Evolutionary conservation across 345 rosid genomes (phyloP), one percentile per base, ranked within the genome.

Genomic region (Syzygium aromaticum): DNA sequence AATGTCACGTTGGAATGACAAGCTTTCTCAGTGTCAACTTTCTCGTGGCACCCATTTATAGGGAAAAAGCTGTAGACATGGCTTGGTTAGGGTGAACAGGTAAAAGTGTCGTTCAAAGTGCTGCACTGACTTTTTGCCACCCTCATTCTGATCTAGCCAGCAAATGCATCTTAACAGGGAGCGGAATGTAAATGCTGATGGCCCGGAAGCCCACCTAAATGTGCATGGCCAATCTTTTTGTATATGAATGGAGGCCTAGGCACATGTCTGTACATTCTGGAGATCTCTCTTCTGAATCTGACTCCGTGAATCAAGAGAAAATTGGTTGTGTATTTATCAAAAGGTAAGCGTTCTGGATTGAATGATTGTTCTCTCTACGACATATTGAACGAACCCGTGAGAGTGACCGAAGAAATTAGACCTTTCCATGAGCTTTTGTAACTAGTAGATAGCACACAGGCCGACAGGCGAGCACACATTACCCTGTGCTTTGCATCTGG

Each of bases 1-100:
- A 89, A 90, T 93, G 78, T 91, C 93, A 82, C 92, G 88, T 82
- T 91, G 92, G 80, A 92, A 91, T 53, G 88, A 89, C 73, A 96
- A 94, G 93, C 92, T 93, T 77, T 93, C 94, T 57, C 95, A 88
- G 86, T 92, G 93, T 91, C 91, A 92, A 54, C 78, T 84, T 7
- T 53, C 90, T 7, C 89, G 92, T 43, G 86, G 90, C 85, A 89
- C 85, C 84, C 87, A 67, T 86, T 89, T 84, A 56, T 88, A 87
- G 56, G 94, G 88, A 86, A 91, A 86, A 87, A 87, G 89, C 86
- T 61, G 61, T 52, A 90, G 91, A 80, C 89, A 89, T 87, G 91
- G 92, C 87, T 87, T 87, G 11, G 91, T 90, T 73, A 46, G 38
- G 73, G 56, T 49, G 59, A 82, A 46, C 54, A 85, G 85, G 67